Evolutionary conservation across 257 asterid species (phyloP), one percentile per base, ranked within the genome.

Genomic region (Nicotiana benthamiana): DNA sequence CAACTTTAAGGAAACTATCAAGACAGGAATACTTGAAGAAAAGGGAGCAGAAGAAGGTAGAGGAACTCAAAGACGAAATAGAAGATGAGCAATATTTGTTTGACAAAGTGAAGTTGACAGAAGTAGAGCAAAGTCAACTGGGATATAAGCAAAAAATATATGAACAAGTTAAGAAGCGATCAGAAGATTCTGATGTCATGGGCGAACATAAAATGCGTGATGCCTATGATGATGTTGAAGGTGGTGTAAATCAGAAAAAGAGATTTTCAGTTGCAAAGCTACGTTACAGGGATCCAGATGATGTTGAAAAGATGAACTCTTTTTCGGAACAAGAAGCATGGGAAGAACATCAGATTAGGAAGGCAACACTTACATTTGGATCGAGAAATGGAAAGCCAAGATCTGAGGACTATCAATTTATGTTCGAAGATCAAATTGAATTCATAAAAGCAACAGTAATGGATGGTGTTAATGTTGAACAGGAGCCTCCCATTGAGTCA

Each of bases 251-350:
- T 40, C 48, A 40, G 3, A 9, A 40, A 9, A 40, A 40, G 3
- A 9, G 48, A 40, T 40, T 40, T 40, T 40, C 48, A 40, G 48
- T 40, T 40, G 48, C 48, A 2, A 40, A 40, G 0, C 48, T 40
- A 9, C 48, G 48, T 40, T 40, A 9, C 11, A 40, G 48, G 48
- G 48, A 40, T 40, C 48, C 48, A 40, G 80, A 86, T 81, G 95
- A 93, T 26, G 91, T 82, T 66, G 96, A 90, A 83, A 93, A 93
- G 88, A 94, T 92, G 97, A 91, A 93, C 83, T 97, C 97, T 5
- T 93, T 94, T 86, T 96, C 94, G 13, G 98, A 94, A 85, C 97
- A 95, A 88, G 97, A 95, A 90, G 99, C 98, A 16, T 95, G 98
- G 98, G 99, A 95, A 87, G 98, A 93, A 5, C 94, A 95, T 85